A percentile compares a stretch with the other conserved stretches of the same genome.
These are phyloP conservation scores for Elsinoe ampelina DNA, from an alignment of 2,329 filamentous ascomycete genomes.

Conservation along the genomic window DNA sequence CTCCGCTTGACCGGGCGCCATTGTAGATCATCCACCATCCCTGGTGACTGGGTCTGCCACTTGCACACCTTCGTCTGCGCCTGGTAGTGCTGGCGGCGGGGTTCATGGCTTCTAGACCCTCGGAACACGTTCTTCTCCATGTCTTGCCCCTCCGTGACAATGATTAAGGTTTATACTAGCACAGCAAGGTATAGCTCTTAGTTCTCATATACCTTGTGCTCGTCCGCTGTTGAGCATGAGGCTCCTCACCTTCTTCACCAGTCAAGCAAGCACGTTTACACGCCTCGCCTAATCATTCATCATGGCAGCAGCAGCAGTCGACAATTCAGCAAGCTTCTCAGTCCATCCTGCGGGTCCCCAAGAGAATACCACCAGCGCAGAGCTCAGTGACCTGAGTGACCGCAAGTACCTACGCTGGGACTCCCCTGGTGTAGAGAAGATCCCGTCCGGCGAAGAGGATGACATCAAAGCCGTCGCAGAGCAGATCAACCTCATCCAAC, in stretches of 20 bases:
- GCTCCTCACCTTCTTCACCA: too few relatives aligned
- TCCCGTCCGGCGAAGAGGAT: constrained; percentile 33
- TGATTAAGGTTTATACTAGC: neutral
- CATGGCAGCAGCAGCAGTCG: constrained; percentile 11
- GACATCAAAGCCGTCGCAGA: constrained; percentile 39
- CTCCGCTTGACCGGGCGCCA: neutral
- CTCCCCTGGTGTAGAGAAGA: constrained; percentile 32
- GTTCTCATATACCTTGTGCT: neutral
- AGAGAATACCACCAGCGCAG: neutral
- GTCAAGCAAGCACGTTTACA: neutral
- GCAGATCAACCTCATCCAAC: constrained; percentile 39
- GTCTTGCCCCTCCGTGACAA: neutral
- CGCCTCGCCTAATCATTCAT: neutral
- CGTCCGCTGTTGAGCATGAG: neutral
- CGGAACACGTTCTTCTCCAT: neutral
- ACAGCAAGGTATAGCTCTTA: neutral
- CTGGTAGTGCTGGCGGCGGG: neutral
- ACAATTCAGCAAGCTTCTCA: constrained; percentile 15
- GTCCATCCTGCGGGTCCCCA: constrained; percentile 14
- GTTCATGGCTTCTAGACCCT: constrained; percentile 5
- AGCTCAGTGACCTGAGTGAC: constrained; percentile 13
- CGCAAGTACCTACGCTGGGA: constrained; percentile 36
- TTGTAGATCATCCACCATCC: neutral
- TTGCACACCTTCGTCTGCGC: neutral
- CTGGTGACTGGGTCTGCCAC: neutral